Evolutionary conservation across 2,329 filamentous ascomycete species (phyloP).

Genomic region (Alternaria rosae): DNA sequence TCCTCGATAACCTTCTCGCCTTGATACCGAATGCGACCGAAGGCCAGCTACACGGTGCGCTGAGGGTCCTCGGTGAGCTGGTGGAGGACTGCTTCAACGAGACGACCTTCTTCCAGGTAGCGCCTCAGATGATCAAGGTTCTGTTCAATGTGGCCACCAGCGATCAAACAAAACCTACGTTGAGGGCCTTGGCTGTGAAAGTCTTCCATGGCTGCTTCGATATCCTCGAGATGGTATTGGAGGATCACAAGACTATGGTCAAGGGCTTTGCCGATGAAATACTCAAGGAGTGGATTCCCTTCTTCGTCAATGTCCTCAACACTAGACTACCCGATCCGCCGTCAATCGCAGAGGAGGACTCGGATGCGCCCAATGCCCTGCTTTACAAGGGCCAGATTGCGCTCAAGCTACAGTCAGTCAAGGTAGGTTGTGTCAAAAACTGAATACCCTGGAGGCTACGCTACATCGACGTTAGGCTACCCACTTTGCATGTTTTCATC

Average conservation of each 20-base stretch:
- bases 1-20: conserved; percentile 80
- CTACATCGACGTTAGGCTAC: background rate
- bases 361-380: conserved; percentile 64
- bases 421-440: conserved; percentile 54
- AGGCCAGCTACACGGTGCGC: conserved; percentile 82
- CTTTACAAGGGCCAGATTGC: conserved; percentile 82
- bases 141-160: conserved; percentile 84
- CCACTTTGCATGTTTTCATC: background rate
- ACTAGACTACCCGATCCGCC: conserved; percentile 70
- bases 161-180: conserved; percentile 73
- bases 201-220: conserved; percentile 94
- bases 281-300: conserved; percentile 83
- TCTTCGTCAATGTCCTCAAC: conserved; percentile 83
- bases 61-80: conserved; percentile 86
- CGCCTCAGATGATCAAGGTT: conserved; percentile 81
- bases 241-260: conserved; percentile 86
- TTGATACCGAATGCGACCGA: conserved; percentile 80
- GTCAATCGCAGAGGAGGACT: conserved; percentile 64
- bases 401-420: conserved; percentile 92
- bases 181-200: conserved; percentile 85
- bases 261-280: conserved; percentile 89
- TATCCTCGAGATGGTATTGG: conserved; percentile 94
- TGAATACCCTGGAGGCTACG: background rate
- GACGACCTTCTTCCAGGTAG: conserved; percentile 92
- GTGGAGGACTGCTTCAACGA: conserved; percentile 94